These are phyloP conservation scores for Flaveria sonorensis DNA, from an alignment of 129 eudicot genomes.

Conservation along the genomic window DNA sequence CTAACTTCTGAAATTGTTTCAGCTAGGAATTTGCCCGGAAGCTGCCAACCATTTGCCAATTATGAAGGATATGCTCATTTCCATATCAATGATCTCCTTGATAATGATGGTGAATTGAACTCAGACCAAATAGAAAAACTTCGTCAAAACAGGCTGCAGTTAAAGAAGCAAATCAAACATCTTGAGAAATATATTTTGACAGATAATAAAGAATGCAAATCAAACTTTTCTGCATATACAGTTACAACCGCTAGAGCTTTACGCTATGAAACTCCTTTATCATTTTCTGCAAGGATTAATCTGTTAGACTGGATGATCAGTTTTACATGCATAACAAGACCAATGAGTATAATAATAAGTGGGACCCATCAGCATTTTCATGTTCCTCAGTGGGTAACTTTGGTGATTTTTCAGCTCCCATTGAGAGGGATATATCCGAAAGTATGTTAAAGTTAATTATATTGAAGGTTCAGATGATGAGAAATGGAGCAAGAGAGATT, in stretches of 20 bases:
- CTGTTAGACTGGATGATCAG: constrained; percentile 59
- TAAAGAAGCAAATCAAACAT: constrained; percentile 81
- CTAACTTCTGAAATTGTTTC: constrained; percentile 32
- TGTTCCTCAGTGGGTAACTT: constrained; percentile 43
- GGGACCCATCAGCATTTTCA: constrained; percentile 51
- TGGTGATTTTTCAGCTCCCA: constrained; percentile 51
- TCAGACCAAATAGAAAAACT: constrained; percentile 62
- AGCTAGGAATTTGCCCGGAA: constrained; percentile 85
- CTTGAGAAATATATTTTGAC: constrained; percentile 51
- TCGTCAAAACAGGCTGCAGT: constrained; percentile 79
- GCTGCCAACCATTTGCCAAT: constrained; percentile 67
- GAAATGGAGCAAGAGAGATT: constrained; percentile 78
- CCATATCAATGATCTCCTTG: constrained; percentile 84
- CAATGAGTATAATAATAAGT: constrained; percentile 41
- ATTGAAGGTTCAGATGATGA: constrained; percentile 82
- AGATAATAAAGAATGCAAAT: constrained; percentile 56
- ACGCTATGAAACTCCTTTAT: constrained; percentile 55
- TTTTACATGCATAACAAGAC: constrained; percentile 40
- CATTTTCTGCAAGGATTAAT: constrained; percentile 45
- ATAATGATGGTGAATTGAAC: constrained; percentile 52
- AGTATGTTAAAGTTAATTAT: constrained; percentile 70
- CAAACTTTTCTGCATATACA: constrained; percentile 63
- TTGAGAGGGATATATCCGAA: constrained; percentile 71
- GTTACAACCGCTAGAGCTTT: constrained; percentile 51
- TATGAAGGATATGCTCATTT: constrained; percentile 82